Evolutionary conservation across 1,284 basidiomycete species (phyloP).

Genomic region (Hemileia vastatrix): DNA sequence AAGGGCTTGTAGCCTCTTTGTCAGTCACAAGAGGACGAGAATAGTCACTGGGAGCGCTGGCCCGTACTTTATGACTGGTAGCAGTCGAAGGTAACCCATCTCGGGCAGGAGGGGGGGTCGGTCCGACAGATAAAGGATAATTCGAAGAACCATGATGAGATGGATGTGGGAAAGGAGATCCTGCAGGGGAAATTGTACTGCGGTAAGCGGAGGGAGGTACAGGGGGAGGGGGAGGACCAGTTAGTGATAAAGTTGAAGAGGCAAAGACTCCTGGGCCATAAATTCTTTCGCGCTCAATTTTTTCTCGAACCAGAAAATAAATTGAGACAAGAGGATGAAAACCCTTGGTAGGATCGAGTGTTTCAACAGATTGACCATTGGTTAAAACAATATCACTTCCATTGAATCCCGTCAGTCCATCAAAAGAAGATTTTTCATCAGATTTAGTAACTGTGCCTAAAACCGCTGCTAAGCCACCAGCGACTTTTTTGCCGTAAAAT

Average conservation of each 20-base stretch:
- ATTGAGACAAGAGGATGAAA: conserved; percentile 93
- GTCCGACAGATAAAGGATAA: conserved; percentile 5
- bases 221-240: conserved; percentile 36
- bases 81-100: background rate
- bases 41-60: no score
- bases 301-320: conserved; percentile 90
- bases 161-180: conserved; percentile 1
- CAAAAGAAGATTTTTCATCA: conserved; percentile 33
- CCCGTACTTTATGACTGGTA: no score
- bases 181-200: background rate
- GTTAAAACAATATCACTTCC: conserved; percentile 20
- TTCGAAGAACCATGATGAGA: conserved; percentile 12
- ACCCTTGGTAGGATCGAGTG: conserved; percentile 71
- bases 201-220: conserved; percentile 33
- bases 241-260: conserved; percentile 63
- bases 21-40: conserved; percentile 8
- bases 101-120: background rate
- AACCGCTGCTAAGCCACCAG: conserved; percentile 37
- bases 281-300: conserved; percentile 82
- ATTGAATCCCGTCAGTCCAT: no score
- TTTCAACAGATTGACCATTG: conserved; percentile 21
- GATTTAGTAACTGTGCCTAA: conserved; percentile 34
- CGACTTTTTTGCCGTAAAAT: conserved; percentile 79
- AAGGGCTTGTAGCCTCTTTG: conserved; percentile 24
- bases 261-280: conserved; percentile 92